These are phyloP conservation scores for Heliamphora pulchella DNA, from an alignment of 179 eudicot species.

Conservation along the genomic window DNA sequence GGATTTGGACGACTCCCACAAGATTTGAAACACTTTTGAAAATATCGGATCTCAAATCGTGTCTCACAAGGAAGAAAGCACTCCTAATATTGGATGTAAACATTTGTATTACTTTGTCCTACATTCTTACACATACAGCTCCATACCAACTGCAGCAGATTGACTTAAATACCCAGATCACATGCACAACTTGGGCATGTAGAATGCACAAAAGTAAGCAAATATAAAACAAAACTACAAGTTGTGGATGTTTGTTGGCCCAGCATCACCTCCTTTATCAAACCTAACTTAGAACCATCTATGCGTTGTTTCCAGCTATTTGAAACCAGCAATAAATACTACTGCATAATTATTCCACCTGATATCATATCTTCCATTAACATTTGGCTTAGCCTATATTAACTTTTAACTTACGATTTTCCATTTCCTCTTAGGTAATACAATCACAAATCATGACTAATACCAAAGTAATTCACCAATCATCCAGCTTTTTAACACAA, in stretches of 20 bases:
- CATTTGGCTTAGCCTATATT: not conserved
- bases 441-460: too few relatives aligned
- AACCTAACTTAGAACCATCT: not conserved
- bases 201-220: not conserved
- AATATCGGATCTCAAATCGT: not conserved
- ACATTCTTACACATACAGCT: not conserved
- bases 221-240: not conserved
- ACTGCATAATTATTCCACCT: not conserved
- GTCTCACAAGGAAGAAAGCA: not conserved
- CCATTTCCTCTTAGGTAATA: not conserved
- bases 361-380: not conserved
- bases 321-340: not conserved
- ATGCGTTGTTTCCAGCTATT: not conserved
- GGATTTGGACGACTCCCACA: conserved; percentile 2
- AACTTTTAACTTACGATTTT: not conserved
- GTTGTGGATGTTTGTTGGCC: not conserved
- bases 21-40: not conserved
- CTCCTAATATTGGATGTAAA: not conserved
- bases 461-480: too few relatives aligned
- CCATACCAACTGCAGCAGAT: not conserved
- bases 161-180: not conserved
- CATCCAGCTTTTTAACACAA: not conserved
- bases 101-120: not conserved
- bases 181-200: not conserved
- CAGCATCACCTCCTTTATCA: not conserved